A percentile compares a stretch with the other conserved stretches of the same genome.
Conservation (phyloP, 495 filamentous ascomycete species). For the Talaromyces trachyspermus region DNA sequence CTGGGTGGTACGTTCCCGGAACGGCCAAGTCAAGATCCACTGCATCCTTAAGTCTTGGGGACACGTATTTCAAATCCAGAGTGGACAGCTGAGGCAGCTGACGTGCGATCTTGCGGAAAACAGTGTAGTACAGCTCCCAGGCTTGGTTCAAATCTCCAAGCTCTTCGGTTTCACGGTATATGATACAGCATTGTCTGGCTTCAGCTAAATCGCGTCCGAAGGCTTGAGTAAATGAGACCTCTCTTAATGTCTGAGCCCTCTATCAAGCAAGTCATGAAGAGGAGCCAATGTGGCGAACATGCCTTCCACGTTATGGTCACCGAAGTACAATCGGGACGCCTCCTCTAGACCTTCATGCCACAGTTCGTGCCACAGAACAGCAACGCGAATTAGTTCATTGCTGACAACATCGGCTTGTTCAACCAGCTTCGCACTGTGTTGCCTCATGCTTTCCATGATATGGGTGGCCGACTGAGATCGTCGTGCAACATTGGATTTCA, state of each 20-base stretch:
- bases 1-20: constrained; percentile 87
- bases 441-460: constrained; percentile 97
- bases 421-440: constrained; percentile 87
- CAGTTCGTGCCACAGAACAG: constrained; percentile 95
- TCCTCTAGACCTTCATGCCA: constrained; percentile 99
- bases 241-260: constrained; percentile 86
- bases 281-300: constrained; percentile 91
- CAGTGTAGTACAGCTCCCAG: constrained; percentile 98
- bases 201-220: constrained; percentile 94
- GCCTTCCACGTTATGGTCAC: constrained; percentile 90
- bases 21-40: constrained; percentile 83
- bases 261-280: constrained; percentile 83
- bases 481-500: constrained; percentile 80
- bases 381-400: constrained; percentile 89
- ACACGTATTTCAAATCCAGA: constrained; percentile 94
- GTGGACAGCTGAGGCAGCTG: constrained; percentile 86
- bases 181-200: constrained; percentile 87
- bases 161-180: constrained; percentile 81
- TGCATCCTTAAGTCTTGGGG: constrained; percentile 78
- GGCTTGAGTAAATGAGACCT: constrained; percentile 95
- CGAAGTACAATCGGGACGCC: constrained; percentile 86
- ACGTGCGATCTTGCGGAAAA: constrained; percentile 89
- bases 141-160: constrained; percentile 92
- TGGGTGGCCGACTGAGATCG: constrained; percentile 76
- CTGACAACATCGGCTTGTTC: constrained; percentile 94